Percentiles rank a stretch among this genome's conserved stretches.
These are phyloP conservation scores for Scutellaria barbata DNA, from an alignment of 257 asterid genomes.

Conservation along the genomic window DNA sequence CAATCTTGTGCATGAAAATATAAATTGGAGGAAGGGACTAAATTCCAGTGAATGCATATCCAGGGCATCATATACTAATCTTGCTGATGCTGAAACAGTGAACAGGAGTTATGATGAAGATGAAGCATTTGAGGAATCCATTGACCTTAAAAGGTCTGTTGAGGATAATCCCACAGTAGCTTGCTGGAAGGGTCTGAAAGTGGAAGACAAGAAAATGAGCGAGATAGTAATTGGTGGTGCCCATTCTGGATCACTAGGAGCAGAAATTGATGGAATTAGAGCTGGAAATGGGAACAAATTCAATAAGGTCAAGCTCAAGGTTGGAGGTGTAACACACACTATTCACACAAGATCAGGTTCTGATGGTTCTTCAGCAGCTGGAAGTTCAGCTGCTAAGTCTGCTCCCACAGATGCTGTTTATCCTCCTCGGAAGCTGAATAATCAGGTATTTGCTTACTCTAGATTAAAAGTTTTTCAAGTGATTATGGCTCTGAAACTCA, in stretches of 20 bases:
- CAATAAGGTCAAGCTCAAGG: constrained; percentile 74
- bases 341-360: constrained; percentile 57
- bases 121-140: constrained; percentile 38
- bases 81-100: constrained; percentile 47
- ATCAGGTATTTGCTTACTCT: constrained; percentile 45
- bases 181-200: constrained; percentile 34
- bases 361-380: constrained; percentile 54
- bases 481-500: constrained; percentile 15
- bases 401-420: constrained; percentile 42
- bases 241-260: constrained; percentile 39
- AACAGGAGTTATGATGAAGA: constrained; percentile 39
- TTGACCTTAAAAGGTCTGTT: constrained; percentile 25
- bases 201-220: constrained; percentile 32
- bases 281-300: constrained; percentile 47
- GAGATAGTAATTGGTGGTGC: constrained; percentile 29
- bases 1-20: constrained; percentile 34
- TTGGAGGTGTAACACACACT: constrained; percentile 80
- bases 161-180: constrained; percentile 39
- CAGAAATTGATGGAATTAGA: constrained; percentile 49
- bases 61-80: constrained; percentile 42
- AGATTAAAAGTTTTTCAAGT: background rate
- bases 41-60: constrained; percentile 35
- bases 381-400: constrained; percentile 50
- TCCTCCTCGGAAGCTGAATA: constrained; percentile 39
- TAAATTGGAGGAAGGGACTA: constrained; percentile 30